Conservation (phyloP, 73 alveolate species). For the Symbiodinium pilosum region DNA sequence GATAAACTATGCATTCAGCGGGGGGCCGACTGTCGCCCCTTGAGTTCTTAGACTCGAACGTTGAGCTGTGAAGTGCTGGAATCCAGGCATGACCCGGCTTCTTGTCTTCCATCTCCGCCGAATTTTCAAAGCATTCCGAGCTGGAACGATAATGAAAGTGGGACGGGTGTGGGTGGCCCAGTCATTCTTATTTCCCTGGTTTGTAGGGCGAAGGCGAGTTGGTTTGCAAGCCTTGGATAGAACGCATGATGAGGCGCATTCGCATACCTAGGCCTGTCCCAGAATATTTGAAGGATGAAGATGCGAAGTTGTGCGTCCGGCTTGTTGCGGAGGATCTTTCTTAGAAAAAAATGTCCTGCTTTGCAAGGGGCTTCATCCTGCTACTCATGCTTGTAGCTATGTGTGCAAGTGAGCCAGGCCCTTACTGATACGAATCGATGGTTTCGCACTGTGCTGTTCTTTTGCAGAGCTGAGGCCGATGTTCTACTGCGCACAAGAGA, state of each 20-base stretch:
- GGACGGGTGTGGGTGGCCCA: constrained; percentile 14
- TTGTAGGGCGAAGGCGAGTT: too few species aligned
- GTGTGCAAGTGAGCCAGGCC: constrained; percentile 46
- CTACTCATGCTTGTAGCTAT: constrained; percentile 37
- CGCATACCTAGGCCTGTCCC: neutral
- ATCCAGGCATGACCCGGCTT: constrained; percentile 50
- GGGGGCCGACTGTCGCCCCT: neutral
- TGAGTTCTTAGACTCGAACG: too few species aligned
- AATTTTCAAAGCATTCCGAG: constrained; percentile 33
- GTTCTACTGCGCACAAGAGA: constrained; percentile 71
- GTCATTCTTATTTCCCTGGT: too few species aligned
- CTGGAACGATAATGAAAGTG: constrained; percentile 16
- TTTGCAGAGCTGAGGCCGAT: constrained; percentile 14
- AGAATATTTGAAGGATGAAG: constrained; percentile 63
- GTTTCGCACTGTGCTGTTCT: neutral
- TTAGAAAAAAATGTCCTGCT: neutral
- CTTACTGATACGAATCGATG: neutral
- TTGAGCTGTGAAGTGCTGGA: too few species aligned
- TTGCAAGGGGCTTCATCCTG: neutral
- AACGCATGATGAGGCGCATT: too few species aligned
- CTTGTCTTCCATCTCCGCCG: constrained; percentile 41
- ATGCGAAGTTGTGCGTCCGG: constrained; percentile 58
- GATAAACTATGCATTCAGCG: constrained; percentile 74
- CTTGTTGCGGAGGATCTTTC: neutral
- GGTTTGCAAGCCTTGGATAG: too few species aligned